Base-by-base conservation (phyloP, 805 yeast species). In the Zygotorulaspora danielsina region DNA sequence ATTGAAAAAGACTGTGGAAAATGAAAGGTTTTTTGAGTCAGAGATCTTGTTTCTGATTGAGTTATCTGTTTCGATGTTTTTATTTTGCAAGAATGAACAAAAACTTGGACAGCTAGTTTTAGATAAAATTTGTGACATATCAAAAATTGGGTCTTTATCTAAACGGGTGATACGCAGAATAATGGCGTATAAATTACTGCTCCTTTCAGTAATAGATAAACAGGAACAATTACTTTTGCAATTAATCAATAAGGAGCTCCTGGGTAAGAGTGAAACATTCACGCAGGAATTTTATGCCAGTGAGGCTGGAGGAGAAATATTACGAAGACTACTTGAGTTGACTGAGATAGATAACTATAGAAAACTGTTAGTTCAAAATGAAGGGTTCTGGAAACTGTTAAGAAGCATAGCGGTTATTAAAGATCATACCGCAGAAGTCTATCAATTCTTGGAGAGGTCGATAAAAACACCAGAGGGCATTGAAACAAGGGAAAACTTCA, bases 331-430 rank as follows among this genome's bases (percentile, higher is more conserved):
- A 67, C 33, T 57, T 68, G 29, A 70, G 52, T 34, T 59, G 13
- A 48, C 62, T 2, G 53, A 53, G 6, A 52, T 45, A 18, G 53
- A 50, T 16, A 48, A 48, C 17, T 54, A 56, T 32, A 49, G 50
- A 24, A 35, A 44, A 6, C 39, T 44, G 39, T 76, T 84, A 1
- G 50, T 81, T 18, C 67, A 79, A 34, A 68, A 78, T 36, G 71
- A 69, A 37, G 60, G 63, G 8, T 79, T 68, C 50, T 80, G 87
- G 86, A 73, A 69, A 37, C 45, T 74, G 0, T 52, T 79, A 38
- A 64, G 81, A 48, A 46, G 58, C 2, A 61, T 76, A 37, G 78
- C 78, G 0, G 65, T 77, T 0, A 61, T 70, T 27, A 64, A 70
- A 15, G 61, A 58, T 0, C 67, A 66, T 45, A 68, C 81, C 0